Evolutionary conservation across 2,329 filamentous ascomycete species (phyloP), one percentile per base, ranked within the genome.

Genomic region (Phyllosticta citribraziliensis): DNA sequence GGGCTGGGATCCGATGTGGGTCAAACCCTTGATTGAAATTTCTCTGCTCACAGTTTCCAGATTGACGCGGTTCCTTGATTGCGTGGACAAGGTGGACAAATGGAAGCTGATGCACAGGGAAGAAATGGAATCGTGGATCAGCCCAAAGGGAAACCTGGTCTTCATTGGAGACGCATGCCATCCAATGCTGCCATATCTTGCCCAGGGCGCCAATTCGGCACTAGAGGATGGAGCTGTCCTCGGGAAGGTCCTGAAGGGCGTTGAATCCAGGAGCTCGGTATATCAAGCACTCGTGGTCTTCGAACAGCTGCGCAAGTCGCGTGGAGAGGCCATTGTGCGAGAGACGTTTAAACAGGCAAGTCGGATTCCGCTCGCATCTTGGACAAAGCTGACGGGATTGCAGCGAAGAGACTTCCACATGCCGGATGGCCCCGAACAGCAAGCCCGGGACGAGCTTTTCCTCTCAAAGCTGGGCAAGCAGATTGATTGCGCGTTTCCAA

Each of bases 211-310:
- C 14, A 88, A 88, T 67, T 85, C 81, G 0, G 82, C 83, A 0
- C 76, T 89, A 1, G 86, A 89, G 67, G 87, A 89, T 58, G 86
- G 85, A 0, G 84, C 85, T 0, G 84, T 87, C 0, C 72, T 89
- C 0, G 86, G 86, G 0, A 75, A 78, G 0, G 67, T 88, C 1
- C 72, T 89, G 12, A 52, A 63, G 5, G 58, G 58, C 2, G 64
- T 66, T 0, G 50, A 33, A 2, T 24, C 55, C 10, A 47, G 60
- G 1, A 24, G 17, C 5, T 57, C 55, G 5, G 33, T 62, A 1
- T 14, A 40, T 10, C 51, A 47, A 10, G 51, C 75, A 1, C 65
- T 82, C n/a, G 67, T 70, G 12, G 55, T 77, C 5, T 82, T 79
- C 59, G 72, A 82, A 64, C 68, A 70, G 24, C 58, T 81, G 52